These are phyloP conservation scores for Lantana camara DNA, from an alignment of 257 asterid species.

Conservation along the genomic window DNA sequence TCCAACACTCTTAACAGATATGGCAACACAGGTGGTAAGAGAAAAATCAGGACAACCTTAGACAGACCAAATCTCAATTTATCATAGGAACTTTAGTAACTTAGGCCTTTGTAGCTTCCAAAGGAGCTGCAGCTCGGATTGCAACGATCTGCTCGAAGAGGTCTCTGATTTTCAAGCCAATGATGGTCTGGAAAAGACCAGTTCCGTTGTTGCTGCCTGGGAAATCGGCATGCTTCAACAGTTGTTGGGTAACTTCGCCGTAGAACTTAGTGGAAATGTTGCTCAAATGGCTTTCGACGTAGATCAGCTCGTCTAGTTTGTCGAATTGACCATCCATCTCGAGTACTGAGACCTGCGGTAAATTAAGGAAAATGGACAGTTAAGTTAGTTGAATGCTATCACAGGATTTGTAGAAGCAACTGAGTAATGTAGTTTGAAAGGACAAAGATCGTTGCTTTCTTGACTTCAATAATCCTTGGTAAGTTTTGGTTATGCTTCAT, in stretches of 20 bases:
- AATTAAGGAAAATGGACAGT: background rate
- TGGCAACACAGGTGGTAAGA: slow-evolving; percentile 31
- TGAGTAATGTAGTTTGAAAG: no score
- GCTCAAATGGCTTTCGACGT: slow-evolving; percentile 95
- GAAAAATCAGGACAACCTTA: background rate
- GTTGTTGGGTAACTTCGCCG: slow-evolving; percentile 97
- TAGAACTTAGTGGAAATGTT: slow-evolving; percentile 90
- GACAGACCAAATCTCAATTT: background rate
- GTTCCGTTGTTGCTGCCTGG: slow-evolving; percentile 99
- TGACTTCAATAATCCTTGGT: no score
- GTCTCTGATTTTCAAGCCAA: slow-evolving; percentile 88
- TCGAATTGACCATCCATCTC: slow-evolving; percentile 99
- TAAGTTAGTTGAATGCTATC: background rate
- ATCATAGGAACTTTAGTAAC: slow-evolving; percentile 19
- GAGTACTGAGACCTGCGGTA: slow-evolving; percentile 75
- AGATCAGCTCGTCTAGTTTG: slow-evolving; percentile 91
- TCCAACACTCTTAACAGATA: slow-evolving; percentile 37
- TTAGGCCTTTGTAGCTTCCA: slow-evolving; percentile 75
- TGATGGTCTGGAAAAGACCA: slow-evolving; percentile 91
- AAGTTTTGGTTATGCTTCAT: no score
- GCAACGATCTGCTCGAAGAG: slow-evolving; percentile 85
- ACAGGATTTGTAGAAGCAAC: background rate
- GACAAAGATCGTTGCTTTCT: no score
- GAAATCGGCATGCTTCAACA: slow-evolving; percentile 91
- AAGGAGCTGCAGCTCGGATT: slow-evolving; percentile 49